Base-by-base conservation (phyloP, 768 basidiomycete genomes). In the Hygrophorus russula region DNA sequence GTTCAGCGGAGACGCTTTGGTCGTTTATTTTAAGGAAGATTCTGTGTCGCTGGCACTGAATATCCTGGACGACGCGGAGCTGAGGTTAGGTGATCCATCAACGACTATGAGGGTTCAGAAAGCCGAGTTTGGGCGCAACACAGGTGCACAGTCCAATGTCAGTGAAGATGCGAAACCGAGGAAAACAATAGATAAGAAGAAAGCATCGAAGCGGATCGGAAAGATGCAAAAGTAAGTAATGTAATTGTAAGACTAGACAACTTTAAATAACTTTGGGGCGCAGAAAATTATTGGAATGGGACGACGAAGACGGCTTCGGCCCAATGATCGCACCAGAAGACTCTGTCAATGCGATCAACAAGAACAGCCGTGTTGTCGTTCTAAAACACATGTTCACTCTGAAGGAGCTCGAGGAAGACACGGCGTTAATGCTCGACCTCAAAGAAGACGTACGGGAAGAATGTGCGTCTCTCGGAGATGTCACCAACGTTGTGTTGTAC, bases 391-490 rank as follows among this genome's bases (percentile, higher is more conserved):
- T 97, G 92, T 99, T 99, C 56, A 82, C 83, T 4, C 67, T 89
- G 14, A 60, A 82, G 52, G 87, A 92, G 50, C 72, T 98, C 0
- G 82, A 88, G 27, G 78, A 91, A 51, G 92, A 98, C 54, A 67
- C 87, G 0, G 71, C 87, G 5, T 63, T 97, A 18, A 64, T 97
- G 14, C 74, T 98, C 11, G 94, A 98, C 52, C 71, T 97, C 41
- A 97, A 97, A 57, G 91, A 96, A 55, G 94, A 98, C 51, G 92
- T 98, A 13, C 76, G 94, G 43, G 92, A 94, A 28, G 94, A 98
- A 57, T 91, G 91, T 49, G 78, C 85, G 39, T 73, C 74, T 0
- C 60, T 98, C 10, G 96, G 96, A 20, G 88, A 93, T 53, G 96
- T 99, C 3, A 98, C 96, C 0, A 97, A 91, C 52, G 87, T 97